These are phyloP conservation scores for Rhodotorula graminis DNA, from an alignment of 768 basidiomycete genomes.

Conservation along the genomic window DNA sequence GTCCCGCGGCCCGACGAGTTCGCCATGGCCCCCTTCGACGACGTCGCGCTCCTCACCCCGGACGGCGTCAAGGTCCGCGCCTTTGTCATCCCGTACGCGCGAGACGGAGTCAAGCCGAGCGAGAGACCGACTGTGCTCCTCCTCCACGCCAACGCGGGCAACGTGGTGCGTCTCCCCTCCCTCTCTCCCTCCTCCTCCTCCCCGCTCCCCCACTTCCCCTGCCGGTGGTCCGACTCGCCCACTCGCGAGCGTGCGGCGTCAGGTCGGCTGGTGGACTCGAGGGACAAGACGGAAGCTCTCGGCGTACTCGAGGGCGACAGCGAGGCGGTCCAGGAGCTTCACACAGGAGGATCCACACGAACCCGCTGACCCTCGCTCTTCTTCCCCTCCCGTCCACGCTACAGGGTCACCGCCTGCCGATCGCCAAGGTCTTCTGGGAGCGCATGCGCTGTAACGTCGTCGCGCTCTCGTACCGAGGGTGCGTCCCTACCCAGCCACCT, in stretches of 20 bases:
- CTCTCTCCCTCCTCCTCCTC: no score
- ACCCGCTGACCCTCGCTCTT: neutral
- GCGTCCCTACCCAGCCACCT: conserved; percentile 40
- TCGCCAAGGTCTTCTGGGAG: conserved; percentile 73
- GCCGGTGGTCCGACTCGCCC: no score
- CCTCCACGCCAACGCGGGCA: conserved; percentile 70
- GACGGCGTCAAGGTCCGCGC: conserved; percentile 69
- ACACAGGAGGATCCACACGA: no score
- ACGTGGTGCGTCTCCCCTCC: conserved; percentile 43
- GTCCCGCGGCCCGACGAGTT: conserved; percentile 67
- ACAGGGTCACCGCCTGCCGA: conserved; percentile 77
- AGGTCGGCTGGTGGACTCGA: no score
- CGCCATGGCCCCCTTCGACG: conserved; percentile 64
- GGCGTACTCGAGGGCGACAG: no score
- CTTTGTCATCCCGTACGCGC: conserved; percentile 66
- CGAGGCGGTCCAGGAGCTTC: no score
- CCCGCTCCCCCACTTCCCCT: no score
- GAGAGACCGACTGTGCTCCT: conserved; percentile 77
- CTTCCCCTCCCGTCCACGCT: neutral
- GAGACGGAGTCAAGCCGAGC: conserved; percentile 49
- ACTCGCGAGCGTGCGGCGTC: no score
- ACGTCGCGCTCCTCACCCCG: conserved; percentile 64
- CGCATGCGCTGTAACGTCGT: conserved; percentile 87
- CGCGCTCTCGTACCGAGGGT: conserved; percentile 92
- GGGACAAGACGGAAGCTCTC: no score